phyloP scores from a whole-genome alignment of 768 basidiomycete genomes.

The Kwoniella sp. region DNA sequence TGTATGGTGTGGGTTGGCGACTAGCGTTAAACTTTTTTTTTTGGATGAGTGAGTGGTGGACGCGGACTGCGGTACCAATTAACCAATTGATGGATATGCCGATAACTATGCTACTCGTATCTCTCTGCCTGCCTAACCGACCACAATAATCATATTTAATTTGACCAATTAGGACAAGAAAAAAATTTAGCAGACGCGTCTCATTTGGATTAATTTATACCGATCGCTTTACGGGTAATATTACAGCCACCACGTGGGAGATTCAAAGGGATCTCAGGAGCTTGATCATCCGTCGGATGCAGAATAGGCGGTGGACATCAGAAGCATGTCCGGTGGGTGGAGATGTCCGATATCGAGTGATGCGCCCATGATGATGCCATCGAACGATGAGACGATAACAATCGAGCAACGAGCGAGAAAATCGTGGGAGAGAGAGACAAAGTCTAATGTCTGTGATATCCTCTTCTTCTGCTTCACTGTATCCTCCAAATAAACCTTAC shows the following conservation, averaged over 20 bases:
- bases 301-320: neutral
- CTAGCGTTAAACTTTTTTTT: conserved; percentile 2
- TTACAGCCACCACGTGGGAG: neutral
- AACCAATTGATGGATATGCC: neutral
- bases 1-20: neutral
- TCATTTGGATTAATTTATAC: neutral
- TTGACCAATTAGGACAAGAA: too few species aligned
- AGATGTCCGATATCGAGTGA: neutral
- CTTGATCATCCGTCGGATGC: neutral
- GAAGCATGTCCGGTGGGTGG: neutral
- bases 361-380: conserved; percentile 1
- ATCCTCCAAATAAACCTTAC: too few species aligned
- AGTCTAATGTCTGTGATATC: neutral
- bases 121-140: neutral
- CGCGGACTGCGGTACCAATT: too few species aligned
- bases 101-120: too few species aligned
- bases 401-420: neutral
- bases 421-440: neutral
- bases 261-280: neutral
- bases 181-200: neutral
- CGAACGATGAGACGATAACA: neutral
- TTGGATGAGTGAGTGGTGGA: too few species aligned
- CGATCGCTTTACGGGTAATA: neutral
- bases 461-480: neutral
- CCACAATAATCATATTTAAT: too few species aligned